Conservation (phyloP, 2,329 filamentous ascomycete genomes). For the Nigrograna mackinnonii region DNA sequence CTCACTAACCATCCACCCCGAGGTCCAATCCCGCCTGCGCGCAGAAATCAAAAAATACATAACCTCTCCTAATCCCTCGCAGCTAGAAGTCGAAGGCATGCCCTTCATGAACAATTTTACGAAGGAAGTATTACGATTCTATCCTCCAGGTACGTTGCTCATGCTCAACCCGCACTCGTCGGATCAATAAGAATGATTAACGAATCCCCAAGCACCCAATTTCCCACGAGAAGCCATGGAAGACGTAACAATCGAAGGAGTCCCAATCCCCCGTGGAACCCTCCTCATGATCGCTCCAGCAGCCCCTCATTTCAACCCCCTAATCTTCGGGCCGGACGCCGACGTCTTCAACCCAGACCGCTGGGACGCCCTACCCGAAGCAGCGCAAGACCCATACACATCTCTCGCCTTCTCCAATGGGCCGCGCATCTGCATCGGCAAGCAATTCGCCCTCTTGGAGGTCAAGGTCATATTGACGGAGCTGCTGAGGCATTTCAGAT, state of each 20-base stretch:
- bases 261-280: conserved; percentile 12
- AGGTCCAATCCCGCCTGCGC: conserved; percentile 44
- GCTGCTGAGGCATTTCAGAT: conserved; percentile 3
- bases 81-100: no score
- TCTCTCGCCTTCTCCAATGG: conserved; percentile 15
- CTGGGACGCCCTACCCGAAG: conserved; percentile 5
- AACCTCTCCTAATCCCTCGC: conserved; percentile 15
- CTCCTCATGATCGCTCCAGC: conserved; percentile 6
- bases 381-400: conserved; percentile 17
- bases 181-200: no score
- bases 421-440: conserved; percentile 20
- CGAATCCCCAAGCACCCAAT: no score
- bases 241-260: conserved; percentile 8
- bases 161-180: no score
- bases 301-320: conserved; percentile 10
- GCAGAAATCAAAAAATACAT: conserved; percentile 35
- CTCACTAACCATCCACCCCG: conserved; percentile 39
- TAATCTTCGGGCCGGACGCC: conserved; percentile 17
- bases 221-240: no score
- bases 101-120: no score
- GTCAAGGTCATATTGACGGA: conserved; percentile 11
- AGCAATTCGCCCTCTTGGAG: conserved; percentile 20
- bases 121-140: no score
- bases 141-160: no score
- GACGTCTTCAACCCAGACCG: conserved; percentile 18